Evolutionary conservation across 148 eudicot genomes (phyloP), one percentile per base, ranked within the genome.

Genomic region (Camellia sinensis): DNA sequence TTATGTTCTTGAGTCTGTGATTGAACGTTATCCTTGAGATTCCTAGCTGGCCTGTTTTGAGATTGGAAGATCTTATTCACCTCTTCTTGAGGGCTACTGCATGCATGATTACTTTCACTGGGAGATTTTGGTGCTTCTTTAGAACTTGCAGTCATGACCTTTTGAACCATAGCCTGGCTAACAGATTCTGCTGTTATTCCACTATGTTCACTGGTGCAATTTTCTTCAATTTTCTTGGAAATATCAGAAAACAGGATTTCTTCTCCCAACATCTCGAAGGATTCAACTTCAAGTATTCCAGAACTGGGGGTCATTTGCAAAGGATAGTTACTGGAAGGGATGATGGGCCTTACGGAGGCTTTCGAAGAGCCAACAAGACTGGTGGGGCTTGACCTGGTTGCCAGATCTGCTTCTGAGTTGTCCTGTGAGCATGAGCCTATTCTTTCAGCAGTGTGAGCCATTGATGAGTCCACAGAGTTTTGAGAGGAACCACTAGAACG

Each of bases 121-220:
- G 80, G 71, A 76, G 83, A 65, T 78, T 82, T 84, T 22, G 80
- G 71, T 57, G 69, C 79, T 77, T 71, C 83, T 81, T 85, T 78
- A 61, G 79, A 77, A 79, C 83, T 80, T 11, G 63, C 59, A 64
- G 67, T 63, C 77, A 76, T 14, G 62, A 67, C 80, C 76, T 92
- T 84, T 72, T 73, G 87, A 62, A 67, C 43, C 21, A 71, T 53
- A 73, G 81, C 70, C 52, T 81, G 86, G 57, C 71, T 83, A 67
- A 77, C 80, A 77, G 88, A 87, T 77, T 92, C 97, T 65, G 85
- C 86, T 63, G 93, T 86, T 54, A 79, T 64, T 71, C 74, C 87
- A 86, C 90, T 91, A 80, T 84, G 91, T 77, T 88, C 95, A 67
- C 88, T 83, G n/a, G 77, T 67, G n/a, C 84, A 80, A 53, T 85